Evolutionary conservation across 2,329 filamentous ascomycete species (phyloP).

Genomic region (Nannizzia gypsea): DNA sequence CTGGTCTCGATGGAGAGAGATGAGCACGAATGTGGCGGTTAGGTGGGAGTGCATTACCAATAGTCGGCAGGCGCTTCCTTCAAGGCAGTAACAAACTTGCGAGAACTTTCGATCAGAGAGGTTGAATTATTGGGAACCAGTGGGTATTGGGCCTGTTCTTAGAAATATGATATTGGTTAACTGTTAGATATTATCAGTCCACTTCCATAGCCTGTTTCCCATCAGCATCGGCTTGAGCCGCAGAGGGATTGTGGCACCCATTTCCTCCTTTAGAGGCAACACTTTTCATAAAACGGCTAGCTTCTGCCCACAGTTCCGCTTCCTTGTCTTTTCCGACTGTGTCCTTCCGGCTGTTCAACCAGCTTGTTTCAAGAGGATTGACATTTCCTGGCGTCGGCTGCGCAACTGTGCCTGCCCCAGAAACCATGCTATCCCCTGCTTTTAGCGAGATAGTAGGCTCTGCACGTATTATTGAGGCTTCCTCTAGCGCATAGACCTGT

Average conservation of each 20-base stretch:
- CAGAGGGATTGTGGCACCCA: conserved; percentile 6
- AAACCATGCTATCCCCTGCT: conserved; percentile 19
- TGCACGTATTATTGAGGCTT: conserved; percentile 58
- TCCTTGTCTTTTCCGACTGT: conserved; percentile 76
- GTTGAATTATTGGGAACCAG: neutral
- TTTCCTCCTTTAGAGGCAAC: conserved; percentile 16
- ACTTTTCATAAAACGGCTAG: conserved; percentile 43
- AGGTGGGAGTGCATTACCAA: too few relatives aligned
- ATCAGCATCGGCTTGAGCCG: neutral
- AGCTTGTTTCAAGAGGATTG: conserved; percentile 68
- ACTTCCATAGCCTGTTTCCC: conserved; percentile 28
- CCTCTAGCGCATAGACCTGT: conserved; percentile 68
- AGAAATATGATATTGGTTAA: neutral
- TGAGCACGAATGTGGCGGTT: too few relatives aligned
- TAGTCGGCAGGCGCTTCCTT: too few relatives aligned
- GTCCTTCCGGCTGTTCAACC: conserved; percentile 75
- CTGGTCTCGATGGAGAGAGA: too few relatives aligned
- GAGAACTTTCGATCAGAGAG: neutral
- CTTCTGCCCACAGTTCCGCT: conserved; percentile 60
- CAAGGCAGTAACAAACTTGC: neutral
- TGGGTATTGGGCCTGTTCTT: neutral
- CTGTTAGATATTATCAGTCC: conserved; percentile 20
- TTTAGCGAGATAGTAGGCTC: conserved; percentile 26
- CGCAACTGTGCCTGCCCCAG: conserved; percentile 19
- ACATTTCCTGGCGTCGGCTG: conserved; percentile 25